Conservation (phyloP, 75 land plant genomes). For the Selaginella moellendorffii region DNA sequence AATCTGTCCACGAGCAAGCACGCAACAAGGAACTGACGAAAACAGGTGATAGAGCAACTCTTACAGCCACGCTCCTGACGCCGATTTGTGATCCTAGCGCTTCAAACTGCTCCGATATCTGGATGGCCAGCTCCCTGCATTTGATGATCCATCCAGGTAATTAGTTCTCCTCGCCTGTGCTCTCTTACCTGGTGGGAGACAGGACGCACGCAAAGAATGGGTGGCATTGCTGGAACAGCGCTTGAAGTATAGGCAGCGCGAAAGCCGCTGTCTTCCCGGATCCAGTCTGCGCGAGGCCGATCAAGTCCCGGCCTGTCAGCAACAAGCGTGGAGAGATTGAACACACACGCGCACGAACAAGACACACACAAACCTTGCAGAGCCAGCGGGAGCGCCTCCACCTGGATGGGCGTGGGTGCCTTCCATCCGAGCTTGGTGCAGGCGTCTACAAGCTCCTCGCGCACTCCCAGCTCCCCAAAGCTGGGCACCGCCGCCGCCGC, state of each 20-base stretch:
- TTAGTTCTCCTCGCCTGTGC: neutral
- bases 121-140: conserved; percentile 84
- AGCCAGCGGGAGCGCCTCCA: conserved; percentile 72
- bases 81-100: conserved; percentile 81
- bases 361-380: conserved; percentile 37
- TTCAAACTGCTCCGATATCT: conserved; percentile 87
- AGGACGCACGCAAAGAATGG: conserved; percentile 84
- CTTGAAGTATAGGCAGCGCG: conserved; percentile 82
- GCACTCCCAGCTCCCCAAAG: conserved; percentile 52
- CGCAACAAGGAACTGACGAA: neutral
- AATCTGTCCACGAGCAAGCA: conserved; percentile 29
- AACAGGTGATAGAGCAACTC: too few relatives aligned
- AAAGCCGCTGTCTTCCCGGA: conserved; percentile 95
- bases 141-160: neutral
- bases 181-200: conserved; percentile 62
- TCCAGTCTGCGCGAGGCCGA: conserved; percentile 87
- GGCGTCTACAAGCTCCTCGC: conserved; percentile 54
- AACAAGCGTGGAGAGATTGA: neutral
- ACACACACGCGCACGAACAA: neutral
- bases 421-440: conserved; percentile 70
- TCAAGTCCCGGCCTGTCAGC: conserved; percentile 59
- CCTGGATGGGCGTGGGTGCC: conserved; percentile 57
- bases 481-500: neutral
- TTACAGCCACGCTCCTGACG: conserved; percentile 69
- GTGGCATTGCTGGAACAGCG: conserved; percentile 50